phyloP scores from a whole-genome alignment of 768 basidiomycete genomes.

The Paxillus rubicundulus region DNA sequence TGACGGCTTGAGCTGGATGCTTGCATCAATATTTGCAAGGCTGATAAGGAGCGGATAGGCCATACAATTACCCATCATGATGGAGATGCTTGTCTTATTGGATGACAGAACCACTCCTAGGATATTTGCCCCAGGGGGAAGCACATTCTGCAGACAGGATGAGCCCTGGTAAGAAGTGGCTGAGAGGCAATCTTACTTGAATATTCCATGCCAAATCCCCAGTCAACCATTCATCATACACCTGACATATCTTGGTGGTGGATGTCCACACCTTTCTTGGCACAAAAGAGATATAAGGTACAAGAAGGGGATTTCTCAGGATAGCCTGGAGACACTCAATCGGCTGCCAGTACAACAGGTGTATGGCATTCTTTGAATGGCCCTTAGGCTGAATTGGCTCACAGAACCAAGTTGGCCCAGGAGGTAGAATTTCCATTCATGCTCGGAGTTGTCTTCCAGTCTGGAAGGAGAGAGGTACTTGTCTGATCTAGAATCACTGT shows the following conservation, averaged over 20 bases:
- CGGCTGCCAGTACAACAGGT: neutral
- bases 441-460: slow-evolving; percentile 15
- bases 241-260: slow-evolving; percentile 1
- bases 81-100: too few relatives aligned
- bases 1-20: too few relatives aligned
- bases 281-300: slow-evolving; percentile 5
- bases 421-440: neutral
- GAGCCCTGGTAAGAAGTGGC: too few relatives aligned
- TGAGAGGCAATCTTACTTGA: slow-evolving; percentile 14
- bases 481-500: neutral
- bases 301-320: neutral
- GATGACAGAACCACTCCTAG: too few relatives aligned
- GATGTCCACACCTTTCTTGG: slow-evolving; percentile 13
- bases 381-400: too few relatives aligned
- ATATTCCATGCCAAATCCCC: slow-evolving; percentile 25
- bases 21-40: too few relatives aligned
- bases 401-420: neutral
- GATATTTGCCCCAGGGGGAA: too few relatives aligned
- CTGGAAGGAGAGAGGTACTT: slow-evolving; percentile 19
- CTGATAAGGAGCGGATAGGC: too few relatives aligned
- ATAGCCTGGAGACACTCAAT: neutral
- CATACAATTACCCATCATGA: too few relatives aligned
- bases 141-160: too few relatives aligned
- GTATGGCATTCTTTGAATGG: too few relatives aligned
- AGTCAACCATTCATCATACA: slow-evolving; percentile 24